Evolutionary conservation across 176 grass and related monocot species (phyloP).

Genomic region (Carex littledalei): DNA sequence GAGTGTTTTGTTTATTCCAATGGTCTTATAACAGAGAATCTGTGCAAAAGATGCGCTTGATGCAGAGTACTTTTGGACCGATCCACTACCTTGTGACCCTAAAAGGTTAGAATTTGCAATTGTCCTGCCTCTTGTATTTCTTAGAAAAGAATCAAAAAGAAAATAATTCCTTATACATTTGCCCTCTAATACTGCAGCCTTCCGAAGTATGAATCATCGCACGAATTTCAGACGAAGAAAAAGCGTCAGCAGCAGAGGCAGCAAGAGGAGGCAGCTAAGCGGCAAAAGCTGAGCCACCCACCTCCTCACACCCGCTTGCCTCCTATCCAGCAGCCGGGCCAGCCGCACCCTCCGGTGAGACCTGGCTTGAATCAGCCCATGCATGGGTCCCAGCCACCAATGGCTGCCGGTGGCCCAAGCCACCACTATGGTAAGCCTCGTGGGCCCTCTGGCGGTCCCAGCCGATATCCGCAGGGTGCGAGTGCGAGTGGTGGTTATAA

Average conservation of each 20-base stretch:
- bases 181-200: slow-evolving; percentile 41
- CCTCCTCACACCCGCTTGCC: slow-evolving; percentile 79
- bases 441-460: slow-evolving; percentile 61
- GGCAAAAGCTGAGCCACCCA: slow-evolving; percentile 87
- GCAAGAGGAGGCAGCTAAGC: slow-evolving; percentile 84
- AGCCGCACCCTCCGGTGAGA: slow-evolving; percentile 60
- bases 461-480: slow-evolving; percentile 58
- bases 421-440: slow-evolving; percentile 81
- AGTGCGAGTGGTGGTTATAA: slow-evolving; percentile 28
- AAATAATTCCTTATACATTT: neutral
- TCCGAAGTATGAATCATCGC: slow-evolving; percentile 81
- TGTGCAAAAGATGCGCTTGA: slow-evolving; percentile 94
- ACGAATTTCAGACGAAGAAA: slow-evolving; percentile 98
- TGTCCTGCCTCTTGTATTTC: neutral
- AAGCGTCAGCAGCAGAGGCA: slow-evolving; percentile 95
- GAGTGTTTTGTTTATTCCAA: neutral
- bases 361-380: slow-evolving; percentile 49
- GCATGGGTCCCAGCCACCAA: slow-evolving; percentile 53
- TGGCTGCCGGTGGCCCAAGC: slow-evolving; percentile 43
- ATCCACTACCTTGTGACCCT: slow-evolving; percentile 82
- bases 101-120: slow-evolving; percentile 47
- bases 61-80: slow-evolving; percentile 97
- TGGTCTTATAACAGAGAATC: slow-evolving; percentile 62
- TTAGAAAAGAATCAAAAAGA: neutral
- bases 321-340: slow-evolving; percentile 75